phyloP scores from a whole-genome alignment of 352 stramenopile species.

The Phytophthora pisi region DNA sequence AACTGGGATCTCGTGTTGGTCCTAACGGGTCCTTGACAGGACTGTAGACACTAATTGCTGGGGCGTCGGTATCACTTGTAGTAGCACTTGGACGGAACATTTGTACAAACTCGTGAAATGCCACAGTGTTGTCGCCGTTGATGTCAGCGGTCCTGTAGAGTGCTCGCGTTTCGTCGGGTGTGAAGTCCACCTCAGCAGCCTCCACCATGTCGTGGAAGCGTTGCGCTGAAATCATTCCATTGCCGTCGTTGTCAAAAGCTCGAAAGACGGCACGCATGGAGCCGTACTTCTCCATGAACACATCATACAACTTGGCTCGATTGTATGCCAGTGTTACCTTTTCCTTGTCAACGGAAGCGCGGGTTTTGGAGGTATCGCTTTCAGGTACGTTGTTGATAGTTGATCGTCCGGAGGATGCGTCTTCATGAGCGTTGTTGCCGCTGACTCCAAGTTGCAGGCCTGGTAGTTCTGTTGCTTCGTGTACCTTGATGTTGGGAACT shows the following conservation, averaged over 20 bases:
- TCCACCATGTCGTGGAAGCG: constrained; percentile 79
- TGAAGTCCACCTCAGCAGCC: constrained; percentile 61
- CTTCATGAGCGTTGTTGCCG: constrained; percentile 26
- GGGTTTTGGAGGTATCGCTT: neutral
- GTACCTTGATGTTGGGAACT: neutral
- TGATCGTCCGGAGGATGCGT: neutral
- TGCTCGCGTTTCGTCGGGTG: constrained; percentile 40
- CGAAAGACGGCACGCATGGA: constrained; percentile 80
- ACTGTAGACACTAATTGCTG: constrained; percentile 40
- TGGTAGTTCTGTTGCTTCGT: constrained; percentile 1
- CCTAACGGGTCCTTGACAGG: constrained; percentile 27
- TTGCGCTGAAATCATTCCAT: constrained; percentile 77
- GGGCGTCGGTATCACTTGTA: neutral
- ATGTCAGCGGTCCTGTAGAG: constrained; percentile 66
- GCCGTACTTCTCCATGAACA: constrained; percentile 77
- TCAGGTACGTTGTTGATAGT: neutral
- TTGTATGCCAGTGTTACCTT: constrained; percentile 40
- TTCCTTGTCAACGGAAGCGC: constrained; percentile 16
- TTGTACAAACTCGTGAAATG: constrained; percentile 73
- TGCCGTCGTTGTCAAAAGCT: constrained; percentile 69
- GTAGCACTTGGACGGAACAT: constrained; percentile 53
- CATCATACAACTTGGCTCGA: constrained; percentile 60
- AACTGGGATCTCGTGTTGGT: constrained; percentile 49
- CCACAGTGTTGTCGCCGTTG: constrained; percentile 78
- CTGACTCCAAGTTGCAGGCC: neutral